phyloP scores from a whole-genome alignment of 345 rosid species.

The Gossypium thurberi region DNA sequence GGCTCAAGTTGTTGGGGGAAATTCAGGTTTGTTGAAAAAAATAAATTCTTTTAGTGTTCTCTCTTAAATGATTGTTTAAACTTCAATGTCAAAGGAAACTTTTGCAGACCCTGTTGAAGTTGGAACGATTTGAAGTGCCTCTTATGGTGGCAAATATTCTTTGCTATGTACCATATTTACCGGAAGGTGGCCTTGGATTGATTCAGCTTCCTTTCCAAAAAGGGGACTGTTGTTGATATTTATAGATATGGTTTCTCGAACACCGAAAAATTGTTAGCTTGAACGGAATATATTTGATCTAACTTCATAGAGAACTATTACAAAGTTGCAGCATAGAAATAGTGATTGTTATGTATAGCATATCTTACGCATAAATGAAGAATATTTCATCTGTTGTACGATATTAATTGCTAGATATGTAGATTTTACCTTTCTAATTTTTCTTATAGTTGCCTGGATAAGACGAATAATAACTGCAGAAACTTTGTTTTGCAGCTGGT shows the following conservation, averaged over 20 bases:
- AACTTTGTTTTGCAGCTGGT: constrained; percentile 62
- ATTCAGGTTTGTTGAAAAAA: background rate
- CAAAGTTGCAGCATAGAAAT: background rate
- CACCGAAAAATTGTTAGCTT: background rate
- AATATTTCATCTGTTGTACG: background rate
- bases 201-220: background rate
- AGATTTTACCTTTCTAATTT: background rate
- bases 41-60: background rate
- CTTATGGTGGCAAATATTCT: background rate
- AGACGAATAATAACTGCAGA: constrained; percentile 18
- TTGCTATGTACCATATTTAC: background rate
- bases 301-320: background rate
- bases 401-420: background rate
- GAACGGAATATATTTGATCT: background rate
- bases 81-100: background rate
- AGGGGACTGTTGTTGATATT: background rate
- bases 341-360: background rate
- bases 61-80: background rate
- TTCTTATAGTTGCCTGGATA: background rate
- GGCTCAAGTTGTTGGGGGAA: background rate
- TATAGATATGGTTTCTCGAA: background rate
- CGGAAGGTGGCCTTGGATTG: background rate
- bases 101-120: background rate
- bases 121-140: background rate
- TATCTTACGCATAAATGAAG: background rate